Conservation (phyloP, 75 land plant species). For the Pseudotsuga menziesii region DNA sequence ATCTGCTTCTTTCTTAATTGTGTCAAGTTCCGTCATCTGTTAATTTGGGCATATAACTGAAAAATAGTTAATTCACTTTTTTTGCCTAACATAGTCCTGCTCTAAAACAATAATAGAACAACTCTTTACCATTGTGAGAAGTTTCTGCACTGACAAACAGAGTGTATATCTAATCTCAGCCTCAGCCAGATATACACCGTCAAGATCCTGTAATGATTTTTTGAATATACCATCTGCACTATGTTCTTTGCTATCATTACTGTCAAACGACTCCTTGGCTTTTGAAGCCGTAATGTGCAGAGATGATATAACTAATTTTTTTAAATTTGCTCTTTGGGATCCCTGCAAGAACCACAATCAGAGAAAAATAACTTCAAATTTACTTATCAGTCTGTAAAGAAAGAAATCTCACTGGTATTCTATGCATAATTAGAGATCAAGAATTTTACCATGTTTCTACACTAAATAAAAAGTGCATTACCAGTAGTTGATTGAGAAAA, state of each 20-base stretch:
- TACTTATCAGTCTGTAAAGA: neutral
- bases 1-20: constrained; percentile 39
- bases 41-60: neutral
- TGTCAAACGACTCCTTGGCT: neutral
- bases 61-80: neutral
- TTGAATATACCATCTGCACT: neutral
- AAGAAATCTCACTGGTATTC: neutral
- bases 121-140: constrained; percentile 33
- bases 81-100: neutral
- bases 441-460: neutral
- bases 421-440: neutral
- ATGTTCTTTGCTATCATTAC: neutral
- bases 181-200: constrained; percentile 23
- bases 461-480: constrained; percentile 11
- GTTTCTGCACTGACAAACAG: constrained; percentile 23
- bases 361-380: neutral
- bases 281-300: constrained; percentile 12
- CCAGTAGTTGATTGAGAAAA: constrained; percentile 43
- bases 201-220: constrained; percentile 5
- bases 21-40: constrained; percentile 61
- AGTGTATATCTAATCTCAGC: constrained; percentile 21
- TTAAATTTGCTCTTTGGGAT: constrained; percentile 43
- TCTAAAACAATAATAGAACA: neutral
- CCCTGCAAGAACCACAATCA: constrained; percentile 22
- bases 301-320: constrained; percentile 39